Evolutionary conservation across 1,139 yeast species (phyloP).

Genomic region (Candida sojae): DNA sequence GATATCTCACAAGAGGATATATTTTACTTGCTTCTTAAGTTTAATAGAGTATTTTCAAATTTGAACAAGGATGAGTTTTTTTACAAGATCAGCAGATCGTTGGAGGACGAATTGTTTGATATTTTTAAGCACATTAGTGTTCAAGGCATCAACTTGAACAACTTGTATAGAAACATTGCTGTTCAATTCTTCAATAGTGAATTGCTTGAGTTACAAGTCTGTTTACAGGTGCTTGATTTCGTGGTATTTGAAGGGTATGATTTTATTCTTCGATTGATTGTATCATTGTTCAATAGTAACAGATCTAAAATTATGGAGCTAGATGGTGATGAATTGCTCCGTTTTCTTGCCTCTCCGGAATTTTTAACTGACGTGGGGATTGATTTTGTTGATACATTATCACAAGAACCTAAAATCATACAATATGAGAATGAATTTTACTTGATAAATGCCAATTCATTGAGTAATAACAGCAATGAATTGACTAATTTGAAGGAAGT

Average conservation of each 20-base stretch:
- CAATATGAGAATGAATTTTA: conserved; percentile 49
- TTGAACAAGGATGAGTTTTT: conserved; percentile 38
- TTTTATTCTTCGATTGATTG: conserved; percentile 31
- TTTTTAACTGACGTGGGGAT: conserved; percentile 20
- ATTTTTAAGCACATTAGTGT: conserved; percentile 35
- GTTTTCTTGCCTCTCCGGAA: conserved; percentile 24
- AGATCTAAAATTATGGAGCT: conserved; percentile 21
- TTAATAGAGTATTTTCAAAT: conserved; percentile 29
- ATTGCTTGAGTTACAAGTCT: conserved; percentile 8
- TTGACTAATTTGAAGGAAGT: conserved; percentile 40
- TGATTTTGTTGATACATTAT: conserved; percentile 19
- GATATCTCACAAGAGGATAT: conserved; percentile 30
- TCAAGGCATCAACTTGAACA: conserved; percentile 37
- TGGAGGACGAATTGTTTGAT: conserved; percentile 34
- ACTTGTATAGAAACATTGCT: conserved; percentile 21
- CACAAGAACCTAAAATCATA: conserved; percentile 31
- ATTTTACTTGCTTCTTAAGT: conserved; percentile 35
- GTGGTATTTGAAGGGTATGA: conserved; percentile 45
- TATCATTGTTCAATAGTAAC: conserved; percentile 24
- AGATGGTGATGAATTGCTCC: conserved; percentile 32
- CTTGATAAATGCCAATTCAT: conserved; percentile 41
- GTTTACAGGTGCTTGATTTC: conserved; percentile 32
- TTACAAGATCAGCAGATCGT: conserved; percentile 37
- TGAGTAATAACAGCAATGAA: conserved; percentile 42
- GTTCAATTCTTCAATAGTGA: conserved; percentile 5